Percentiles rank a stretch among this genome's conserved stretches.
Evolutionary conservation across 75 land plant genomes (phyloP).

Genomic region (Ceratopteris richardii): DNA sequence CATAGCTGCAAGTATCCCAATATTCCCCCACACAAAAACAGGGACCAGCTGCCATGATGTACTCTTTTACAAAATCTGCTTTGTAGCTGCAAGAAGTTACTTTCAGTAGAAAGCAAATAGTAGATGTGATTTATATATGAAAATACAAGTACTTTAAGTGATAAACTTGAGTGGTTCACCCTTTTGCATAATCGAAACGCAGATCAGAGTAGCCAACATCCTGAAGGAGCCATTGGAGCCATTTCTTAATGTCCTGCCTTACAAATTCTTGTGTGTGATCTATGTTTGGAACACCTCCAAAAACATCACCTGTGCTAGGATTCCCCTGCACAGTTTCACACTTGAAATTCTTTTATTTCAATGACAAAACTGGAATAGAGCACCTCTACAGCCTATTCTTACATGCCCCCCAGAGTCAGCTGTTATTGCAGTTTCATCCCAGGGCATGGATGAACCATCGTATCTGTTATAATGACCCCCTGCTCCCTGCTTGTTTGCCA

Average conservation of each 20-base stretch:
- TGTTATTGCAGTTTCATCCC: constrained; percentile 89
- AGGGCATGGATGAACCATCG: constrained; percentile 78
- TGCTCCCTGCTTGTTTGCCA: constrained; percentile 57
- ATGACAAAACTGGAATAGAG: no score
- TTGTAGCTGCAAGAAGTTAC: constrained; percentile 33
- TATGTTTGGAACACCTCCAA: constrained; percentile 77
- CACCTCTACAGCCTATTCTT: no score
- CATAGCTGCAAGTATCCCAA: constrained; percentile 82
- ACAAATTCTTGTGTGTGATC: constrained; percentile 84
- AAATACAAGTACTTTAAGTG: no score
- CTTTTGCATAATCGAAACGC: constrained; percentile 92
- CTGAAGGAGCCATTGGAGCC: constrained; percentile 70
- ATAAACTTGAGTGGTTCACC: constrained; percentile 27
- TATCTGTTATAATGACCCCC: constrained; percentile 69
- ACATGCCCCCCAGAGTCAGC: constrained; percentile 80
- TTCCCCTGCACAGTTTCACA: constrained; percentile 42
- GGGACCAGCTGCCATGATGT: constrained; percentile 61
- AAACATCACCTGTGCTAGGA: constrained; percentile 70
- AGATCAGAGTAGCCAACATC: constrained; percentile 78
- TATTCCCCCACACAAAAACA: constrained; percentile 80
- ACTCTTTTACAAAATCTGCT: constrained; percentile 74
- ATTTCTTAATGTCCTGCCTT: constrained; percentile 55
- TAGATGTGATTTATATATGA: not conserved
- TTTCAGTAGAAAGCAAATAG: not conserved
- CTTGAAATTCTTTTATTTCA: not conserved